phyloP scores from a whole-genome alignment of 768 basidiomycete genomes.

The Trametes cubensis region DNA sequence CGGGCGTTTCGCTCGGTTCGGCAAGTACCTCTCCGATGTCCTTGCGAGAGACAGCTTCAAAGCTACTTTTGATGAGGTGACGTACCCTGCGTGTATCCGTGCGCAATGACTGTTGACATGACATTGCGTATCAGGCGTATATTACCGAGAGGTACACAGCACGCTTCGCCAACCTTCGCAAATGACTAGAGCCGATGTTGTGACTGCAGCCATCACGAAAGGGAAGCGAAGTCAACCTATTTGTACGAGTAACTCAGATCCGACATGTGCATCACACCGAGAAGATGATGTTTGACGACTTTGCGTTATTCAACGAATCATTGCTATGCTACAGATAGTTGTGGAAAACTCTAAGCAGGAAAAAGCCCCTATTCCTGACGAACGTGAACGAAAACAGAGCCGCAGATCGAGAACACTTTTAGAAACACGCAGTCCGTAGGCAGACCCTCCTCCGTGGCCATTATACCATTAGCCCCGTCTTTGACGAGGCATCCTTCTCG shows the following conservation, averaged over 20 bases:
- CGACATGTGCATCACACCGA: background rate
- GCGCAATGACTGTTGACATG: background rate
- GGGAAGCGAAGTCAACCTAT: background rate
- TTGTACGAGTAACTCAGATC: background rate
- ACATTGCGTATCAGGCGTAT: constrained; percentile 22
- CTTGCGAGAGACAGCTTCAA: constrained; percentile 56
- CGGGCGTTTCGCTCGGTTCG: constrained; percentile 51
- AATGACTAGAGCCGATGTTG: background rate
- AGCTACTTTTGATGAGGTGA: constrained; percentile 55
- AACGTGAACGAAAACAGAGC: background rate
- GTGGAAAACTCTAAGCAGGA: background rate
- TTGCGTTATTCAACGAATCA: too few relatives aligned
- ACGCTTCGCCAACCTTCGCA: constrained; percentile 21
- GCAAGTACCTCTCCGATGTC: constrained; percentile 50
- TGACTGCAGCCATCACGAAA: too few relatives aligned
- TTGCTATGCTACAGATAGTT: too few relatives aligned
- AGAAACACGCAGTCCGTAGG: background rate
- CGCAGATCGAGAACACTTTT: background rate
- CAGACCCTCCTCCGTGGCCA: too few relatives aligned
- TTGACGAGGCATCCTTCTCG: constrained; percentile 5
- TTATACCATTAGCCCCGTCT: constrained; percentile 10
- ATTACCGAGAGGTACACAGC: constrained; percentile 26
- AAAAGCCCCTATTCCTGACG: background rate
- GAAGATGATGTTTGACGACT: too few relatives aligned
- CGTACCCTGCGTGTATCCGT: constrained; percentile 18